phyloP scores from a whole-genome alignment of 148 eudicot species.

The Suaeda aralocaspica region DNA sequence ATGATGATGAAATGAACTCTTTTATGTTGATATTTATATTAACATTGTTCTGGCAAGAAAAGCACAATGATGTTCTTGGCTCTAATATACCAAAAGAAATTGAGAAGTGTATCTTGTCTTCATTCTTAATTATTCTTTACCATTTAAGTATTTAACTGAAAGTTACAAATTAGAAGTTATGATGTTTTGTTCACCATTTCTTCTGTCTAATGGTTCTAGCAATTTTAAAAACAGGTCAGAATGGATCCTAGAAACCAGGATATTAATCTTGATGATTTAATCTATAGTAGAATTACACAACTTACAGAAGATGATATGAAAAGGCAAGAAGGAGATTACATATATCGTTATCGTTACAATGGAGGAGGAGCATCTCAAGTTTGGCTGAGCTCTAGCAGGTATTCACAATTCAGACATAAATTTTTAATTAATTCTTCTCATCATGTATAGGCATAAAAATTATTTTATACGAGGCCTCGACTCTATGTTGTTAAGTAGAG shows the following conservation, averaged over 20 bases:
- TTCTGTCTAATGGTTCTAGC: constrained; percentile 16
- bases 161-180: not conserved
- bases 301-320: constrained; percentile 79
- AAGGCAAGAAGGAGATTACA: constrained; percentile 85
- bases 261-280: constrained; percentile 67
- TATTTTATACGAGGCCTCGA: not conserved
- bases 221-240: constrained; percentile 57
- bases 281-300: constrained; percentile 47
- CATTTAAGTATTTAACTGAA: not conserved
- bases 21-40: too few species aligned
- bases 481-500: constrained; percentile 6
- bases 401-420: constrained; percentile 31
- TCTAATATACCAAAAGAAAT: too few species aligned
- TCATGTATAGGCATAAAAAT: not conserved
- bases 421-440: not conserved
- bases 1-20: not conserved
- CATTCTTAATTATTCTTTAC: too few species aligned
- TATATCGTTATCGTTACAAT: constrained; percentile 88
- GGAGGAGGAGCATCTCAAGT: constrained; percentile 99
- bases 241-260: constrained; percentile 94
- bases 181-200: constrained; percentile 9
- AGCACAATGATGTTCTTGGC: not conserved
- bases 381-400: constrained; percentile 98
- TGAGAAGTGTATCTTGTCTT: too few species aligned
- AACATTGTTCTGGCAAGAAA: too few species aligned